Base-by-base conservation (phyloP, 2,329 filamentous ascomycete genomes). In the Xylaria sp. region DNA sequence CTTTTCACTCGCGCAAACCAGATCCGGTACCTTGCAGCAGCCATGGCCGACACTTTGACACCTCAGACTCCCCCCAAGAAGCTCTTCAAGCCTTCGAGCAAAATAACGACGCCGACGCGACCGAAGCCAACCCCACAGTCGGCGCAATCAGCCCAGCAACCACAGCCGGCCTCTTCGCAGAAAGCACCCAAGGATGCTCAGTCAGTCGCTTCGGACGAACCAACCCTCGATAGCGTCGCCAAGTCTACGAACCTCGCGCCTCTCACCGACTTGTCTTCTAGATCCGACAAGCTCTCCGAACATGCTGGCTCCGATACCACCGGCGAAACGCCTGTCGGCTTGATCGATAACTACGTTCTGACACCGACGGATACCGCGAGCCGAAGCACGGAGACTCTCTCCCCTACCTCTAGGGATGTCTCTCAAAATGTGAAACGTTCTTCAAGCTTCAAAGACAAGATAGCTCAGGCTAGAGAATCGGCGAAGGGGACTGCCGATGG, bases 51-150 rank as follows among this genome's bases (percentile, higher is more conserved):
- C 69, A 72, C 74, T 44, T 50, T 75, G 51, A 59, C 70, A 52
- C 75, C 77, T 15, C 75, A 75, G 56, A 77, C 77, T 39, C 74
- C 77, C n/a, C 70, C 76, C 31, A 76, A 69, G 68, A 79, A 78
- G 69, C 69, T 80, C 18, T 80, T 80, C 69, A 79, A 79, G 69
- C 72, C 78, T 51, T 76, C 78, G 23, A 76, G 67, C 51, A 78
- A 76, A 56, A 79, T 74, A 41, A 78, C 75, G 68, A 77, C 77
- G 1, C 77, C 77, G 12, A 77, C 75, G 58, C 76, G 69, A 60
- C 51, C 69, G 34, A 68, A 55, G 20, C 70, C 71, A 46, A 64
- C 73, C n/a, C 60, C 75, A 10, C 69, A 72, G 28, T 51, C 56
- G 9, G 4, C 63, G n/a, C 60, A 72, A 23, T 51, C 56, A 4